Evolutionary conservation across 1,284 basidiomycete species (phyloP).

Genomic region (Ustilago bromivora): DNA sequence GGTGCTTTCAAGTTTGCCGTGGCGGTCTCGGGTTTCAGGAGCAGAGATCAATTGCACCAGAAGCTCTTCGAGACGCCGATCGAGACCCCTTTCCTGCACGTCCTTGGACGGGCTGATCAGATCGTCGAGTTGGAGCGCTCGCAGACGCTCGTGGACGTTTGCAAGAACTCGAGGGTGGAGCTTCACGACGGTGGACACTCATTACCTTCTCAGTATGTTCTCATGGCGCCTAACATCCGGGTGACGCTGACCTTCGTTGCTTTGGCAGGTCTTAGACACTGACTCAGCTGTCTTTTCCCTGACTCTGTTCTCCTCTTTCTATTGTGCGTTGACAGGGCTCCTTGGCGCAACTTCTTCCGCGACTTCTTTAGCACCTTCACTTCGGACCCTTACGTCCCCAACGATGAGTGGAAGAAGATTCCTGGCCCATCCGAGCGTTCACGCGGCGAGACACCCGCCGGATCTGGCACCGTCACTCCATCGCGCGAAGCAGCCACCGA

Average conservation of each 20-base stretch:
- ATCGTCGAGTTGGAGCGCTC: constrained; percentile 58
- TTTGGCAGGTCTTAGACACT: not conserved
- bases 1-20: constrained; percentile 62
- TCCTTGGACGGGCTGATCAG: constrained; percentile 58
- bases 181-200: constrained; percentile 67
- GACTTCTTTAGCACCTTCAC: constrained; percentile 60
- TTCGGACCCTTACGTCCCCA: constrained; percentile 42
- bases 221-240: not conserved
- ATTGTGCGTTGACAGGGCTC: constrained; percentile 38
- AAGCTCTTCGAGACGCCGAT: constrained; percentile 57
- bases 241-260: not conserved
- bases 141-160: constrained; percentile 57
- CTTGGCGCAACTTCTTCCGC: constrained; percentile 66
- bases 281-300: not conserved
- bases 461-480: constrained; percentile 49
- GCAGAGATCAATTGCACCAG: constrained; percentile 51
- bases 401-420: constrained; percentile 46
- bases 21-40: constrained; percentile 64
- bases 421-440: constrained; percentile 47
- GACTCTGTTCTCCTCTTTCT: not conserved
- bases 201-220: constrained; percentile 59
- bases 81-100: constrained; percentile 60
- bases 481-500: constrained; percentile 30
- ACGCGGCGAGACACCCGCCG: constrained; percentile 47
- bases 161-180: constrained; percentile 60